phyloP scores from a whole-genome alignment of 2,329 filamentous ascomycete genomes.

The Dactylellina haptotyla region DNA sequence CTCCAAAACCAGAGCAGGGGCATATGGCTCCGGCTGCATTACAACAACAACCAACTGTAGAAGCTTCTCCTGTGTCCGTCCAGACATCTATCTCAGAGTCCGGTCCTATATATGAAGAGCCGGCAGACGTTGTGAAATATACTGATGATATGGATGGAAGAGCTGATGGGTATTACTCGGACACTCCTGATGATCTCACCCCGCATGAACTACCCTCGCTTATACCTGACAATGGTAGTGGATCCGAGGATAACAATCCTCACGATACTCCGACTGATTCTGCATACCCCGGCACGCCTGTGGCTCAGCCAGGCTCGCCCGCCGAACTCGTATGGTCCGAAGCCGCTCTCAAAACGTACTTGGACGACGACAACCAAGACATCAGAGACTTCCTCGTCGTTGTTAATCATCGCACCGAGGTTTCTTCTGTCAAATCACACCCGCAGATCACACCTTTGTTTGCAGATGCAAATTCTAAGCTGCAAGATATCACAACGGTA shows the following conservation, averaged over 20 bases:
- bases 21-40: neutral
- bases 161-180: constrained; percentile 55
- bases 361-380: constrained; percentile 83
- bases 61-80: constrained; percentile 36
- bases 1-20: constrained; percentile 23
- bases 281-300: constrained; percentile 63
- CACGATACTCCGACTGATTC: constrained; percentile 59
- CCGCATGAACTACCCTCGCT: constrained; percentile 54
- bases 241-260: constrained; percentile 54
- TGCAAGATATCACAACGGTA: constrained; percentile 85
- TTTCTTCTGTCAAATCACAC: constrained; percentile 83
- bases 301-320: constrained; percentile 69
- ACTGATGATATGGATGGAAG: constrained; percentile 49
- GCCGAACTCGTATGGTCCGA: constrained; percentile 83
- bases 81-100: constrained; percentile 29
- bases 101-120: constrained; percentile 24
- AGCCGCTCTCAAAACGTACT: constrained; percentile 82
- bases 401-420: constrained; percentile 89
- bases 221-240: constrained; percentile 55
- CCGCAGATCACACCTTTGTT: constrained; percentile 83
- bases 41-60: constrained; percentile 10
- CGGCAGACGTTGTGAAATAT: constrained; percentile 30
- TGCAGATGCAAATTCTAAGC: constrained; percentile 82
- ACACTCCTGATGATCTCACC: constrained; percentile 55
- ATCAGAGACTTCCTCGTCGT: constrained; percentile 90